phyloP scores from a whole-genome alignment of 257 asterid genomes.

The Fraxinus excelsior region DNA sequence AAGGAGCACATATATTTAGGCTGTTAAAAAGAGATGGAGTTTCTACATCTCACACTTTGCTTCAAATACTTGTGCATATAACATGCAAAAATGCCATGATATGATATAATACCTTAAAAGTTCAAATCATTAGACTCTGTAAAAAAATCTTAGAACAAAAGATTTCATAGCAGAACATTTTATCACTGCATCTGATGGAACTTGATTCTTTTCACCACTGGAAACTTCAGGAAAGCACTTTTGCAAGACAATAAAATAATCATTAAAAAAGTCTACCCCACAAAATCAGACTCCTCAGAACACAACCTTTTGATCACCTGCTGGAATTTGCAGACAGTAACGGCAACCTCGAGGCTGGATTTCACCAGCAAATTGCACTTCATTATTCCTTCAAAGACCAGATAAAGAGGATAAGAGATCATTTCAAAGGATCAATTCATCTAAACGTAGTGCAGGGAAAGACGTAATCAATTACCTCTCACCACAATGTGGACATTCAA shows the following conservation, averaged over 20 bases:
- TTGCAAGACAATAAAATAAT: background rate
- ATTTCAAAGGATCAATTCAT: background rate
- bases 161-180: slow-evolving; percentile 7
- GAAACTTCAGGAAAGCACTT: background rate
- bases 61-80: background rate
- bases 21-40: background rate
- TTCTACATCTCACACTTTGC: background rate
- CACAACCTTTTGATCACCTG: slow-evolving; percentile 85
- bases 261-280: background rate
- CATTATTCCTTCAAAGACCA: slow-evolving; percentile 68
- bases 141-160: background rate
- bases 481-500: slow-evolving; percentile 91
- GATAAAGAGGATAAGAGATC: slow-evolving; percentile 28
- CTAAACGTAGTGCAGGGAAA: background rate
- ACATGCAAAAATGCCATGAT: background rate
- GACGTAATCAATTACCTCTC: slow-evolving; percentile 65
- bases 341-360: slow-evolving; percentile 88
- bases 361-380: slow-evolving; percentile 96
- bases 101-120: background rate
- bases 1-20: background rate
- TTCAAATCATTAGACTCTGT: background rate
- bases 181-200: background rate
- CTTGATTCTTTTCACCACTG: background rate
- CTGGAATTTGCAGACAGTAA: slow-evolving; percentile 54
- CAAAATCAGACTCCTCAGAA: slow-evolving; percentile 13